phyloP scores from a whole-genome alignment of 202 grass and related monocot genomes.

The Digitaria exilis region DNA sequence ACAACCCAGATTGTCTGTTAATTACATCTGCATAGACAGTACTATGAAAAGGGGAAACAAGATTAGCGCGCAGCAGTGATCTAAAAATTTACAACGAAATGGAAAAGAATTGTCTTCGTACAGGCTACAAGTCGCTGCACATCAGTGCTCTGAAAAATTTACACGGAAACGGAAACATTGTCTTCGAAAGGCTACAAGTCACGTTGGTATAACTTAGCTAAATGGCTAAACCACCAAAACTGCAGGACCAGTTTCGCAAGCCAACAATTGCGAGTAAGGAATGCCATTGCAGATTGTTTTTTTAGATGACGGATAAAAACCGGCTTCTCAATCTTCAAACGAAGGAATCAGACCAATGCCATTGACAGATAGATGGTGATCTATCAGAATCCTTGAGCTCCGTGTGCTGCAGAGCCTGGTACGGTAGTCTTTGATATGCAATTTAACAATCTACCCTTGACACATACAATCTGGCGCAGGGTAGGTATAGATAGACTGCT shows the following conservation, averaged over 20 bases:
- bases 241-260: background rate
- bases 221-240: constrained; percentile 26
- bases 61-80: background rate
- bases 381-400: background rate
- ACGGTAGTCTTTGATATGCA: background rate
- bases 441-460: constrained; percentile 38
- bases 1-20: background rate
- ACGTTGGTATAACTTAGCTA: constrained; percentile 2
- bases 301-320: too few relatives aligned
- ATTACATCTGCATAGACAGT: constrained; percentile 13
- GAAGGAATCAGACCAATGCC: too few relatives aligned
- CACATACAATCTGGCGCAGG: constrained; percentile 97
- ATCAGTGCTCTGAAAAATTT: background rate
- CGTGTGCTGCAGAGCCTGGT: background rate
- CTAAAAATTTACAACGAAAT: background rate
- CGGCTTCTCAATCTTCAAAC: too few relatives aligned
- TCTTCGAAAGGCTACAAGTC: background rate
- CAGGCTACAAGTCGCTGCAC: too few relatives aligned
- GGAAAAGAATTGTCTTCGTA: background rate
- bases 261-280: background rate
- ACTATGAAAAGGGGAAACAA: background rate
- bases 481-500: constrained; percentile 88
- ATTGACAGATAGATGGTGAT: background rate
- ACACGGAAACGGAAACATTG: background rate
- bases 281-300: too few relatives aligned